These are phyloP conservation scores for Fagopyrum esculentum DNA, from an alignment of 148 eudicot genomes.

Conservation along the genomic window DNA sequence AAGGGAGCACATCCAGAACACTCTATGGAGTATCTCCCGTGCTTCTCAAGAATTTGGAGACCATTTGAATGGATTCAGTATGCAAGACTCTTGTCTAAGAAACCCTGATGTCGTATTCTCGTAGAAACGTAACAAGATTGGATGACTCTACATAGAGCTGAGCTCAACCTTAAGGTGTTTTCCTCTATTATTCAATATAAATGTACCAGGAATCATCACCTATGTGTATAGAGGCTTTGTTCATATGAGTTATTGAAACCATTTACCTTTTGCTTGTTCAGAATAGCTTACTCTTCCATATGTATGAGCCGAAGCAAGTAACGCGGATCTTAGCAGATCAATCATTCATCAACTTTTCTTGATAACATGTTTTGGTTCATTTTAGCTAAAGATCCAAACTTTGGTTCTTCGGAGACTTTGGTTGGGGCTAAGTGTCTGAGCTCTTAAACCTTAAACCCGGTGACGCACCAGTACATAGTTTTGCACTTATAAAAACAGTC, in stretches of 20 bases:
- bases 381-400: too few relatives aligned
- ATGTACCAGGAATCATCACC: neutral
- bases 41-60: slow-evolving; percentile 14
- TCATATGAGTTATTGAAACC: neutral
- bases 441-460: too few relatives aligned
- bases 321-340: neutral
- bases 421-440: too few relatives aligned
- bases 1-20: slow-evolving; percentile 19
- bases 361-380: too few relatives aligned
- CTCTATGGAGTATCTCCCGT: slow-evolving; percentile 53
- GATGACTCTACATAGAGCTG: neutral
- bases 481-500: too few relatives aligned
- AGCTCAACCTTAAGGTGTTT: neutral
- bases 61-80: slow-evolving; percentile 19
- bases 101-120: slow-evolving; percentile 54
- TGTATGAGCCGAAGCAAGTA: neutral
- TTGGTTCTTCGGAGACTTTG: too few relatives aligned
- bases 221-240: slow-evolving; percentile 1
- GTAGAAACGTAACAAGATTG: neutral
- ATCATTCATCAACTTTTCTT: too few relatives aligned
- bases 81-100: slow-evolving; percentile 26
- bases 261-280: neutral
- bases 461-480: too few relatives aligned
- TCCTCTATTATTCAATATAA: neutral
- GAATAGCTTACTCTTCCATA: neutral